Base-by-base conservation (phyloP, 2,329 filamentous ascomycete genomes). In the Aspergillus oerlinghausenensis region DNA sequence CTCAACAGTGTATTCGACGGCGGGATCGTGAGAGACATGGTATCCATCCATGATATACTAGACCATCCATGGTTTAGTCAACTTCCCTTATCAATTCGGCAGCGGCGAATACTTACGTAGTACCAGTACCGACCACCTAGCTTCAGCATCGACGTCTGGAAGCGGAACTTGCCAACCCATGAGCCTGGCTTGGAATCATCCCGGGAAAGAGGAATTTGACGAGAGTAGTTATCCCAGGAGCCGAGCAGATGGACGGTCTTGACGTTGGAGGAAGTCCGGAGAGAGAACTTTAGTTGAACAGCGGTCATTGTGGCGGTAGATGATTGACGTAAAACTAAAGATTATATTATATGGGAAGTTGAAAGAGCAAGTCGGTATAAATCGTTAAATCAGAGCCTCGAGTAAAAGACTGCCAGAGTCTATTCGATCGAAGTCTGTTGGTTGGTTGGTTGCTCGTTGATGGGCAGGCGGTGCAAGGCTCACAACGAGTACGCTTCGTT, bases 11-110 rank as follows among this genome's bases (percentile, higher is more conserved):
- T 88, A 93, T 70, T 89, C 82, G 75, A 92, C 88, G 75, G 89
- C 90, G 66, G 93, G 92, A 80, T 97, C 94, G 84, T 97, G 93
- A 60, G 92, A 92, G 75, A 96, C 88, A 77, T 97, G 92, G 86
- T 97, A 97, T 68, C 94, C 94, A 76, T 99, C 94, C 77, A 97
- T 94, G 86, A 97, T 97, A 84, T 97, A 99, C 73, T 76, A 43
- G 11, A 21, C 51, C 25, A 29, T 23, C 51, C 25, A 14, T 40
- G 17, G 49, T 70, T 57, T 11, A 65, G 63, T 51, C 35, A 50
- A 38, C 28, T 25, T 28, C 5, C 5, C 35, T 17, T 11, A 8
- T 25, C 51, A 11, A 47, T 28, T 14, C n/a, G n/a, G 47, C n/a
- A n/a, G 50, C 9, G 26, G 26, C 17, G 43, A 38, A 29, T 50